Evolutionary conservation across 306 rosid species (phyloP).

Genomic region (Trichosanthes truncata): DNA sequence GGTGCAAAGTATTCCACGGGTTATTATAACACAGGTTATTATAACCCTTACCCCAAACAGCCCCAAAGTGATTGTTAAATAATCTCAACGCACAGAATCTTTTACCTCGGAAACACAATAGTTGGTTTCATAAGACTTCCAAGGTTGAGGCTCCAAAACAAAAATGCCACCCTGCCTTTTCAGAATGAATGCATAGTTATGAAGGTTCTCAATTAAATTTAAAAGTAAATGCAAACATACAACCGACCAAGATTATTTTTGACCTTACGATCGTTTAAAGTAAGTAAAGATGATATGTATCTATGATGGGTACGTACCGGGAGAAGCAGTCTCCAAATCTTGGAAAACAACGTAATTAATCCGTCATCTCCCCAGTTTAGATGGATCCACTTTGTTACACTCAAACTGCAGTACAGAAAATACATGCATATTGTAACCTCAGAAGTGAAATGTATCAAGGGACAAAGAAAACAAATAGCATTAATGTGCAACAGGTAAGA

Average conservation of each 20-base stretch:
- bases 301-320: slow-evolving; percentile 37
- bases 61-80: background rate
- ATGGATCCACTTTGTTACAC: slow-evolving; percentile 94
- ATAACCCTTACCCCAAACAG: too few species aligned
- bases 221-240: background rate
- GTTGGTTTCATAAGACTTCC: slow-evolving; percentile 69
- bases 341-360: slow-evolving; percentile 60
- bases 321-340: slow-evolving; percentile 68
- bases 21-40: too few species aligned
- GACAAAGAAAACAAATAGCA: background rate
- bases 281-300: background rate
- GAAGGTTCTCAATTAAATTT: background rate
- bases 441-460: background rate
- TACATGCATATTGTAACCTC: slow-evolving; percentile 8
- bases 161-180: slow-evolving; percentile 68
- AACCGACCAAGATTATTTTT: background rate
- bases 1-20: too few species aligned
- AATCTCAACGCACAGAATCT: background rate
- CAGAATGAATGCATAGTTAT: slow-evolving; percentile 3
- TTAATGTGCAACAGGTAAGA: background rate
- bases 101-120: slow-evolving; percentile 37
- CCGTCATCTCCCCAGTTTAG: slow-evolving; percentile 98
- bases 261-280: background rate
- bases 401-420: slow-evolving; percentile 60
- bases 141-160: slow-evolving; percentile 96